Evolutionary conservation across 352 stramenopile species (phyloP), one percentile per base, ranked within the genome.

Genomic region (Globisporangium nagaii): DNA sequence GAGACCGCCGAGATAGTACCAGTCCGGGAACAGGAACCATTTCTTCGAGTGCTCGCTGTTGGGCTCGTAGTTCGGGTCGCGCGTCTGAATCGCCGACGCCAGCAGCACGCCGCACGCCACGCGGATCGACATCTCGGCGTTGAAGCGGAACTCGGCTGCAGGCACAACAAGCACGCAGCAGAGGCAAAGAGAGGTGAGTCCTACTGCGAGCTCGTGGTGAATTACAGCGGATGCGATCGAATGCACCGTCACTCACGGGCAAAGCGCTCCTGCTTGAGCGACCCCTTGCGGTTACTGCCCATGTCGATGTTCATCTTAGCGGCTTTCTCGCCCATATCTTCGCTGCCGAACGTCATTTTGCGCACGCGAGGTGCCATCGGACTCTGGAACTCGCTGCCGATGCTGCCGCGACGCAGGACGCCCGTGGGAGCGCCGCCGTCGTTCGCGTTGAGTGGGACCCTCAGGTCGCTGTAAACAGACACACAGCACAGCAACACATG

Each of bases 271-370:
- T 69, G 59, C 50, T 80, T 76, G 28, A 83, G 71, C 20, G 57
- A 70, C 34, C 63, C 42, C 58, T 85, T 86, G 49, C 80, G 69
- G 41, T 68, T 64, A n/a, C 60, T 64, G 50, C 78, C 70, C 56
- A 85, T 70, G 47, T 79, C 66, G 36, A 91, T 89, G 53, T 69
- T 75, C 39, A 91, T 66, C 37, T 89, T 88, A 46, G 75, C 79
- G 7, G 71, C 70, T 43, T 84, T 85, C 40, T 86, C 79, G 28
- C 78, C 69, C 36, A 71, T 66, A 24, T 86, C 73, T 9, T 88
- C 78, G 48, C 78, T 86, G 28, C 66, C 69, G 28, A 68, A 65
- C n/a, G 73, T 85, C 39, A 67, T 68, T 19, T 56, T 65, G n/a
- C 75, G 75, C 47, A 71, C 50, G 35, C 74, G 74, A 32, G 71